A percentile compares a stretch with the other conserved stretches of the same genome.
These are phyloP conservation scores for Neoscytalidium dimidiatum DNA, from an alignment of 2,329 filamentous ascomycete genomes.

Conservation along the genomic window DNA sequence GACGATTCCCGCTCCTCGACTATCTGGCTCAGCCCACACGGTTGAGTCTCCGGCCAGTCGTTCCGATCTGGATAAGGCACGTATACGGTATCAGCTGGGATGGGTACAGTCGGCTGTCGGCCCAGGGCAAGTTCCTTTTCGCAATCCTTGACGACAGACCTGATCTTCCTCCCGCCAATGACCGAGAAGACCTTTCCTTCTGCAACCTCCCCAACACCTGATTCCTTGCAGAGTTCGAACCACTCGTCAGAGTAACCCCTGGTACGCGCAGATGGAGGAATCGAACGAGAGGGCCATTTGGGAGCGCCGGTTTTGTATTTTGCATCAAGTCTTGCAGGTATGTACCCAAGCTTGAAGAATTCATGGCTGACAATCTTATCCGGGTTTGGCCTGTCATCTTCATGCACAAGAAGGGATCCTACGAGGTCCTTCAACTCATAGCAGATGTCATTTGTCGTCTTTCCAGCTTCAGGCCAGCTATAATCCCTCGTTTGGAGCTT, in stretches of 20 bases:
- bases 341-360: constrained; percentile 76
- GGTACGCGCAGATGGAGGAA: not conserved
- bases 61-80: constrained; percentile 45
- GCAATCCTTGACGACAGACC: constrained; percentile 53
- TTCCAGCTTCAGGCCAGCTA: constrained; percentile 72
- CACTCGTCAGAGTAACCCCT: constrained; percentile 54
- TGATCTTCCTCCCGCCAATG: constrained; percentile 48
- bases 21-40: constrained; percentile 40
- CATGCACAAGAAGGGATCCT: constrained; percentile 72
- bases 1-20: constrained; percentile 42
- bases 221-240: constrained; percentile 52
- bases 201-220: constrained; percentile 52
- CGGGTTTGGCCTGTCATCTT: constrained; percentile 72
- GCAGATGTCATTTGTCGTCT: constrained; percentile 69
- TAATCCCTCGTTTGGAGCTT: constrained; percentile 71
- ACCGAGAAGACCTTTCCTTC: constrained; percentile 49
- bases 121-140: constrained; percentile 51
- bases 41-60: constrained; percentile 37
- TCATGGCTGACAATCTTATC: constrained; percentile 77
- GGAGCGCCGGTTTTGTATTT: constrained; percentile 49
- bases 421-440: constrained; percentile 77
- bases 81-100: constrained; percentile 51
- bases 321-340: constrained; percentile 58
- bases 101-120: constrained; percentile 51
- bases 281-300: constrained; percentile 44